Evolutionary conservation across 2,329 filamentous ascomycete genomes (phyloP).

Genomic region (Chaetomium sp.): DNA sequence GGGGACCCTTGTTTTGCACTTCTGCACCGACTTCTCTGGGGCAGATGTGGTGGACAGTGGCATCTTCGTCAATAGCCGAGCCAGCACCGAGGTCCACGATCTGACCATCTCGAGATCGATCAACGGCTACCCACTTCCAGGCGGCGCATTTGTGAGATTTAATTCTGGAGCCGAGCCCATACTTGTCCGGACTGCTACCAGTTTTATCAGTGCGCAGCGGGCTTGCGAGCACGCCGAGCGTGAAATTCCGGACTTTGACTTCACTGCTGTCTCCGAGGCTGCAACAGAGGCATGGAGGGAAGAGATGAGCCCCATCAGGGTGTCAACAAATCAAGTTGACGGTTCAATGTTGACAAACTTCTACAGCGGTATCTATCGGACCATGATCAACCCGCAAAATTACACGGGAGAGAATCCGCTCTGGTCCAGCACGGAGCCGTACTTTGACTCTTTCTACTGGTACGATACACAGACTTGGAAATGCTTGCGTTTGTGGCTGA

Average conservation of each 20-base stretch:
- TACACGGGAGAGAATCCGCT: slow-evolving; percentile 73
- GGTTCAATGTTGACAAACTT: slow-evolving; percentile 62
- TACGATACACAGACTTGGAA: slow-evolving; percentile 36
- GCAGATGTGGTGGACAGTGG: slow-evolving; percentile 61
- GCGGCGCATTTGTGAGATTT: slow-evolving; percentile 67
- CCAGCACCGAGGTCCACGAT: slow-evolving; percentile 50
- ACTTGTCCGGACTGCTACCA: slow-evolving; percentile 67
- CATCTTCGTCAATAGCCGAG: slow-evolving; percentile 61
- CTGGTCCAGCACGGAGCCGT: slow-evolving; percentile 67
- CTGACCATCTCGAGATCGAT: slow-evolving; percentile 53
- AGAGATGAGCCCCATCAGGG: slow-evolving; percentile 61
- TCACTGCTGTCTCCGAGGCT: slow-evolving; percentile 53
- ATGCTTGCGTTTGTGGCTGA: neutral
- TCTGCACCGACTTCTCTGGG: slow-evolving; percentile 69
- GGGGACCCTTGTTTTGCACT: slow-evolving; percentile 61
- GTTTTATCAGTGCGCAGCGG: slow-evolving; percentile 66
- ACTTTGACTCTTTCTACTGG: slow-evolving; percentile 78
- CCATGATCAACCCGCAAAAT: slow-evolving; percentile 72
- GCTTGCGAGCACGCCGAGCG: slow-evolving; percentile 69
- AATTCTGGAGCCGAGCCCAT: slow-evolving; percentile 53
- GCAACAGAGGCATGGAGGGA: slow-evolving; percentile 62
- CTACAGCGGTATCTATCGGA: slow-evolving; percentile 72
- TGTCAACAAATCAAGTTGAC: slow-evolving; percentile 57
- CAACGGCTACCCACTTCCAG: slow-evolving; percentile 58
- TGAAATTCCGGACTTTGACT: slow-evolving; percentile 70